These are phyloP conservation scores for Coniochaeta sp. DNA, from an alignment of 2,329 filamentous ascomycete genomes.

Conservation along the genomic window DNA sequence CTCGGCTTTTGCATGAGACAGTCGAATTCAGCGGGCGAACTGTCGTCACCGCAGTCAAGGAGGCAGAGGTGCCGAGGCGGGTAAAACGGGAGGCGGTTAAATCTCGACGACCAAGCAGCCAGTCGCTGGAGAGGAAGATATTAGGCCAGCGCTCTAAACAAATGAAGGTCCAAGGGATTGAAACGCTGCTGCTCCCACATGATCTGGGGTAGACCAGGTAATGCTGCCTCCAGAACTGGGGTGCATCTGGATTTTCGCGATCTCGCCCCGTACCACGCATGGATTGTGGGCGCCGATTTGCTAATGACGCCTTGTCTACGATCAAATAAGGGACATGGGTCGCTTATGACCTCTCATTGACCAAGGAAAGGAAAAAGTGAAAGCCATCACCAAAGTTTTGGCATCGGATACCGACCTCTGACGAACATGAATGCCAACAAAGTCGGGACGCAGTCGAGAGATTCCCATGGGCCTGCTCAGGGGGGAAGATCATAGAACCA, in stretches of 20 bases:
- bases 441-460: background rate
- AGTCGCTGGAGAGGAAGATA: background rate
- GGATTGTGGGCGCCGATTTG: background rate
- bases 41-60: slow-evolving; percentile 1
- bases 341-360: background rate
- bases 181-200: background rate
- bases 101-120: slow-evolving; percentile 1
- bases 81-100: slow-evolving; percentile 2
- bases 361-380: background rate
- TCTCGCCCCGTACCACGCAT: background rate
- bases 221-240: background rate
- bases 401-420: background rate
- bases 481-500: background rate
- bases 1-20: background rate
- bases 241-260: background rate
- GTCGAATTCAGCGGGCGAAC: background rate
- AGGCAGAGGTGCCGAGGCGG: slow-evolving; percentile 1
- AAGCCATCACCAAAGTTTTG: background rate
- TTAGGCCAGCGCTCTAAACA: background rate
- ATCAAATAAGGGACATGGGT: background rate
- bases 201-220: slow-evolving; percentile 1
- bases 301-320: background rate
- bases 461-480: background rate
- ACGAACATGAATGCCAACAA: background rate
- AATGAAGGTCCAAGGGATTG: background rate